These are phyloP conservation scores for Torulaspora maleeae DNA, from an alignment of 805 yeast genomes.

Conservation along the genomic window DNA sequence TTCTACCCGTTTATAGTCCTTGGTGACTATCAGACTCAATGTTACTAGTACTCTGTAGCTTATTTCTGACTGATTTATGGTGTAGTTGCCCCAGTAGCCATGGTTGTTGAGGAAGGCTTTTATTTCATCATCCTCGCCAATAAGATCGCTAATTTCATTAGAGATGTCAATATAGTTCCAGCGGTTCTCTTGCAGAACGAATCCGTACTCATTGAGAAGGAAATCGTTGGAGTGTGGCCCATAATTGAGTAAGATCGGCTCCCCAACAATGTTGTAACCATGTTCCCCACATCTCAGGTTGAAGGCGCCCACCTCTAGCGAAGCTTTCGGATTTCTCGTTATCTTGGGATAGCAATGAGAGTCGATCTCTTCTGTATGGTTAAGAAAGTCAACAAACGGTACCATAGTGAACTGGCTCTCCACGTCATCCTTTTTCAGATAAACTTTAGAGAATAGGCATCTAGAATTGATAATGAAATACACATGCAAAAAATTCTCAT, in stretches of 20 bases:
- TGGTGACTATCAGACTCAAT: conserved; percentile 45
- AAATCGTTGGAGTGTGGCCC: conserved; percentile 89
- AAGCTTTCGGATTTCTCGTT: conserved; percentile 17
- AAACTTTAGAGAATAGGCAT: conserved; percentile 73
- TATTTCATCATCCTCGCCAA: conserved; percentile 37
- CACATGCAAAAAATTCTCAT: conserved; percentile 49
- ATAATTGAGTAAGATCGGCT: conserved; percentile 69
- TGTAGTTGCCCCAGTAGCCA: conserved; percentile 72
- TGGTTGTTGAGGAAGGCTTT: conserved; percentile 43
- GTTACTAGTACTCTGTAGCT: conserved; percentile 78
- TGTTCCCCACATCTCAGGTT: conserved; percentile 29
- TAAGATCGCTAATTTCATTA: conserved; percentile 35
- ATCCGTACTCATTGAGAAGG: conserved; percentile 83
- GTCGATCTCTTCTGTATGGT: conserved; percentile 50
- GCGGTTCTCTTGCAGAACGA: conserved; percentile 50
- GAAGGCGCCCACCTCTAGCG: conserved; percentile 30
- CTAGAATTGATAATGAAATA: conserved; percentile 91
- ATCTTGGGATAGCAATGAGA: conserved; percentile 51
- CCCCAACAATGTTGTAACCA: conserved; percentile 27
- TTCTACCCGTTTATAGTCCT: conserved; percentile 24
- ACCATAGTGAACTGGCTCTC: conserved; percentile 79
- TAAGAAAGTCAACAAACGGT: conserved; percentile 84
- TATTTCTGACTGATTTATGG: conserved; percentile 47
- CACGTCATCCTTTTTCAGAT: conserved; percentile 44
- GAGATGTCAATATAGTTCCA: conserved; percentile 73